A percentile compares a stretch with the other conserved stretches of the same genome.
These are phyloP conservation scores for Dothistroma septosporum DNA, from an alignment of 2,329 filamentous ascomycete genomes.

Conservation along the genomic window DNA sequence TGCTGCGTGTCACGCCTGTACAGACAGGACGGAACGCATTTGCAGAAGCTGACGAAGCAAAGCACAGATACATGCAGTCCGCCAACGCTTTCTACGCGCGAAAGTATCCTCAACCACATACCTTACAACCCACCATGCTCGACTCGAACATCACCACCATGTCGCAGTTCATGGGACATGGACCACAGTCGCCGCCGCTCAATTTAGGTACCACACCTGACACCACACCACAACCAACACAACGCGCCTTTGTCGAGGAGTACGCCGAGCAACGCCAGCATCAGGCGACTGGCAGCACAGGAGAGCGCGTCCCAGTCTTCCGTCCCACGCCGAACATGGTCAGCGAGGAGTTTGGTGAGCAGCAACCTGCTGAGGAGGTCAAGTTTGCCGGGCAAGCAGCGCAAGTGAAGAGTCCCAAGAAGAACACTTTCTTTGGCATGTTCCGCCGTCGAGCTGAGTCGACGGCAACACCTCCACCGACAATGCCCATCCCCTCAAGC, in stretches of 20 bases:
- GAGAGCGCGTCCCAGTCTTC: constrained; percentile 30
- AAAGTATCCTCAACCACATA: constrained; percentile 24
- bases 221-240: constrained; percentile 30
- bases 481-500: background rate
- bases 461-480: background rate
- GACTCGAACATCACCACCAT: constrained; percentile 28
- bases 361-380: constrained; percentile 7
- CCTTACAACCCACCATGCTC: constrained; percentile 27
- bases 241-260: constrained; percentile 40
- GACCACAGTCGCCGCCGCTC: constrained; percentile 18
- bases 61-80: constrained; percentile 25
- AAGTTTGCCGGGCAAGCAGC: constrained; percentile 7
- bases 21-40: constrained; percentile 31
- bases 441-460: constrained; percentile 4
- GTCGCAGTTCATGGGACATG: constrained; percentile 24
- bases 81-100: constrained; percentile 36
- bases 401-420: constrained; percentile 8
- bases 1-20: background rate
- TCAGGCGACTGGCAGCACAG: constrained; percentile 32
- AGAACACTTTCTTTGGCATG: constrained; percentile 4
- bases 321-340: constrained; percentile 24
- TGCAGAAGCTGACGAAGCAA: constrained; percentile 21
- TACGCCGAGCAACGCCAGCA: constrained; percentile 32
- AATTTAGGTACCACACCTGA: constrained; percentile 28
- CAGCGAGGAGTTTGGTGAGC: constrained; percentile 20